These are phyloP conservation scores for Pythium phragmitis DNA, from an alignment of 352 stramenopile genomes.

Conservation along the genomic window DNA sequence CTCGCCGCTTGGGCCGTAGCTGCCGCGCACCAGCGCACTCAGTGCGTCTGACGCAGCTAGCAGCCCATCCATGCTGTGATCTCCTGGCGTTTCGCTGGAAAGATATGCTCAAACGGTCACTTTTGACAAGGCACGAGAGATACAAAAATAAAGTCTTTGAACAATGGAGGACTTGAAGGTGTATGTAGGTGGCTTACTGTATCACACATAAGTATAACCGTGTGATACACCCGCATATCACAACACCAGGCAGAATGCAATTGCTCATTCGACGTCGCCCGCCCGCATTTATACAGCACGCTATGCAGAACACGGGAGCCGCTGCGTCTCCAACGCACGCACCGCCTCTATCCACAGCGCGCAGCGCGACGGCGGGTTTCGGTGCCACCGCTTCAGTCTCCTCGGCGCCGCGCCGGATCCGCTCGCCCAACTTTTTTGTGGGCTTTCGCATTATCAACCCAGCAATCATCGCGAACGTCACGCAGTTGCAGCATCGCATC, in stretches of 20 bases:
- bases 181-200: neutral
- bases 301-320: neutral
- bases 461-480: conserved; percentile 3
- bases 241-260: neutral
- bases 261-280: neutral
- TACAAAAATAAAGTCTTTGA: neutral
- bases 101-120: conserved; percentile 15
- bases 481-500: conserved; percentile 9
- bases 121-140: conserved; percentile 9
- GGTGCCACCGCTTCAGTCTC: neutral
- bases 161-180: neutral
- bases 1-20: conserved; percentile 51
- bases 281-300: neutral
- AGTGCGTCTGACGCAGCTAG: conserved; percentile 24
- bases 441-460: conserved; percentile 17
- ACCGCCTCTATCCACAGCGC: neutral
- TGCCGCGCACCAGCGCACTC: conserved; percentile 33
- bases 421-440: conserved; percentile 20
- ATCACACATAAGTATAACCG: neutral
- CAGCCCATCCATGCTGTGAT: conserved; percentile 16
- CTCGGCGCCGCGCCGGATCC: neutral
- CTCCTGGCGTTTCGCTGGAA: conserved; percentile 9
- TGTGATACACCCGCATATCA: neutral
- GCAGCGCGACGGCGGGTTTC: neutral
- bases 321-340: neutral